Evolutionary conservation across 306 rosid genomes (phyloP).

Genomic region (Oemleria cerasiformis): DNA sequence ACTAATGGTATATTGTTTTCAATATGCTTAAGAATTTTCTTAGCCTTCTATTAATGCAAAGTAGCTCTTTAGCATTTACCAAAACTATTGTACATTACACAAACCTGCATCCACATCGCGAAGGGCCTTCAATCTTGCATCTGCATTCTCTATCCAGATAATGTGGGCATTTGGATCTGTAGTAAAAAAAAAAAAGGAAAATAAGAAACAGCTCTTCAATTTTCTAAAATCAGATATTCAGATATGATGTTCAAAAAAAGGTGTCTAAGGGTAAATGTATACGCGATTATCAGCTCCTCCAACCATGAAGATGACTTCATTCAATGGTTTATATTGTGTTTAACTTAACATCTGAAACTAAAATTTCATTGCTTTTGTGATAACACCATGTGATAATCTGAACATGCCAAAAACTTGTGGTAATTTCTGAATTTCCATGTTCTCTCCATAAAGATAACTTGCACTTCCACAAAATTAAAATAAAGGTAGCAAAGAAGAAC

Average conservation of each 20-base stretch:
- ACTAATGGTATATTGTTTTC: not conserved
- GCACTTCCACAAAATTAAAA: not conserved
- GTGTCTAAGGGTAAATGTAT: not conserved
- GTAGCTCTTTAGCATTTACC: not conserved
- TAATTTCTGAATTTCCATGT: not conserved
- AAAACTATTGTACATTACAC: constrained; percentile 2
- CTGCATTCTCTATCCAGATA: constrained; percentile 73
- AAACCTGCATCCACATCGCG: constrained; percentile 70
- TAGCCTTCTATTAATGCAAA: not conserved
- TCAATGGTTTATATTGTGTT: not conserved
- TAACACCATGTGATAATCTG: constrained; percentile 2
- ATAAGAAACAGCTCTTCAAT: not conserved
- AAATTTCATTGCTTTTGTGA: not conserved
- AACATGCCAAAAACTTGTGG: not conserved
- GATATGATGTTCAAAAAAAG: constrained; percentile 3
- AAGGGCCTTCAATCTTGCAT: constrained; percentile 76
- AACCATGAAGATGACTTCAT: not conserved
- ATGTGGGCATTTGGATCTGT: constrained; percentile 95
- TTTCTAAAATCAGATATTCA: constrained; percentile 10
- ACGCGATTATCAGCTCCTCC: not conserved
- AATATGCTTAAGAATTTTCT: not conserved
- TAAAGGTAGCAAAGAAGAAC: not conserved
- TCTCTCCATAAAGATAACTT: not conserved
- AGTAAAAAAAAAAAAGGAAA: constrained; percentile 14
- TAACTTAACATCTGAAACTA: not conserved